Evolutionary conservation across 2,329 filamentous ascomycete species (phyloP).

Genomic region (Aspergillus sp.): DNA sequence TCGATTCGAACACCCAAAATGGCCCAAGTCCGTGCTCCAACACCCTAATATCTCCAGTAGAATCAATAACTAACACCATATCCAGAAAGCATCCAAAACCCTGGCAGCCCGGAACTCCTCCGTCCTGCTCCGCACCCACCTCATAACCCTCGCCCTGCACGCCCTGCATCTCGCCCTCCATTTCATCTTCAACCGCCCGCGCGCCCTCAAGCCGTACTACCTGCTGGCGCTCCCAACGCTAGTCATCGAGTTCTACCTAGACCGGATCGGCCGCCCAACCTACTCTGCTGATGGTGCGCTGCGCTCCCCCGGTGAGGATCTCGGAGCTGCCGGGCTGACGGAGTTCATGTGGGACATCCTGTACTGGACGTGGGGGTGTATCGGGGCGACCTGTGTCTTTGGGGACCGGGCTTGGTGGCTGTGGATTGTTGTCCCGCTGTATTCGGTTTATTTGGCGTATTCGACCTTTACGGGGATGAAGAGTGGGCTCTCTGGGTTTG

Average conservation of each 20-base stretch:
- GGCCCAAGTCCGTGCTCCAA: constrained; percentile 19
- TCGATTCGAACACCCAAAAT: constrained; percentile 9
- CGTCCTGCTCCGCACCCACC: constrained; percentile 77
- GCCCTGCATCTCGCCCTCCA: constrained; percentile 71
- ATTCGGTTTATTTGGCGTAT: constrained; percentile 48
- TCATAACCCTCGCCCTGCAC: constrained; percentile 72
- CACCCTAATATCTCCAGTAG: background rate
- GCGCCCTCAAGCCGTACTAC: constrained; percentile 65
- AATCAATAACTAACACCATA: constrained; percentile 22
- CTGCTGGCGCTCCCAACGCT: constrained; percentile 73
- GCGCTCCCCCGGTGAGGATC: constrained; percentile 78
- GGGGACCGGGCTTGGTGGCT: constrained; percentile 78
- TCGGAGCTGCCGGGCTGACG: constrained; percentile 82
- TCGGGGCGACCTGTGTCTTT: constrained; percentile 69
- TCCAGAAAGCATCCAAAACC: constrained; percentile 53
- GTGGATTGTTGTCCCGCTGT: constrained; percentile 53
- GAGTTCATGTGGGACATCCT: constrained; percentile 98
- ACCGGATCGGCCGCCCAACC: constrained; percentile 76
- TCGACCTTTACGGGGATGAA: constrained; percentile 49
- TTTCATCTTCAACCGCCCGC: constrained; percentile 62
- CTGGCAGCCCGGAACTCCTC: constrained; percentile 76
- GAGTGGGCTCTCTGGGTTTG: constrained; percentile 45
- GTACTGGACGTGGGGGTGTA: constrained; percentile 86
- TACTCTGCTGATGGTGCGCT: constrained; percentile 68
- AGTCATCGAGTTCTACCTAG: constrained; percentile 80